These are phyloP conservation scores for Fraxinus albicans DNA, from an alignment of 305 asterid species.

Conservation along the genomic window DNA sequence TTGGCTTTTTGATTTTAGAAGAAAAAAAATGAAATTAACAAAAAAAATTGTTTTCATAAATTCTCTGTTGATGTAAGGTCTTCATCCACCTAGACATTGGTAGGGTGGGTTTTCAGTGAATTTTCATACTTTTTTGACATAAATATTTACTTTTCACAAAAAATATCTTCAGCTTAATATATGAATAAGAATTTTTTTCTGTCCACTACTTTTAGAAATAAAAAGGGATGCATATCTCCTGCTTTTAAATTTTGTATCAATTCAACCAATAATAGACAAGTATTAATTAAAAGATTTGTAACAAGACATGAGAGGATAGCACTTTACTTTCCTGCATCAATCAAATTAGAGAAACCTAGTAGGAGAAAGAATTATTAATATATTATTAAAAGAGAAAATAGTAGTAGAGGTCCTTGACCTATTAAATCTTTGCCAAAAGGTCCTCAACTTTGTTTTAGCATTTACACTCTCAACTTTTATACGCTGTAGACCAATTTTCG, in stretches of 20 bases:
- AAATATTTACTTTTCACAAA: not conserved
- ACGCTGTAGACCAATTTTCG: not conserved
- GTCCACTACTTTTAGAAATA: slow-evolving; percentile 4
- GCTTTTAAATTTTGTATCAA: not conserved
- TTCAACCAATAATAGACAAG: slow-evolving; percentile 5
- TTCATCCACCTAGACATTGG: slow-evolving; percentile 37
- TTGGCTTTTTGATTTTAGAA: slow-evolving; percentile 37
- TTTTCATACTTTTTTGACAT: slow-evolving; percentile 18
- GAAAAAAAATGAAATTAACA: not conserved
- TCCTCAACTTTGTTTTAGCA: not conserved
- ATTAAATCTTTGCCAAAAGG: not conserved
- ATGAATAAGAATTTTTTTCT: slow-evolving; percentile 4
- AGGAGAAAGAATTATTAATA: not conserved
- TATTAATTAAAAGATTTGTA: not conserved
- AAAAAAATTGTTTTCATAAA: not conserved
- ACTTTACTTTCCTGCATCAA: not conserved
- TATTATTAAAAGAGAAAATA: not conserved
- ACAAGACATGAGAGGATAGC: not conserved
- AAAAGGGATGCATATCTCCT: not conserved
- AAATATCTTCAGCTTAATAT: not conserved
- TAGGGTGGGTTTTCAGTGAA: slow-evolving; percentile 26
- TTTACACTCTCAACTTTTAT: not conserved
- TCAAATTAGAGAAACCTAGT: not conserved
- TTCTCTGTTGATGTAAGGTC: slow-evolving; percentile 27
- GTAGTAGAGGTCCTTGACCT: not conserved